These are phyloP conservation scores for Xylariaceae sp. DNA, from an alignment of 2,329 filamentous ascomycete genomes.

Conservation along the genomic window DNA sequence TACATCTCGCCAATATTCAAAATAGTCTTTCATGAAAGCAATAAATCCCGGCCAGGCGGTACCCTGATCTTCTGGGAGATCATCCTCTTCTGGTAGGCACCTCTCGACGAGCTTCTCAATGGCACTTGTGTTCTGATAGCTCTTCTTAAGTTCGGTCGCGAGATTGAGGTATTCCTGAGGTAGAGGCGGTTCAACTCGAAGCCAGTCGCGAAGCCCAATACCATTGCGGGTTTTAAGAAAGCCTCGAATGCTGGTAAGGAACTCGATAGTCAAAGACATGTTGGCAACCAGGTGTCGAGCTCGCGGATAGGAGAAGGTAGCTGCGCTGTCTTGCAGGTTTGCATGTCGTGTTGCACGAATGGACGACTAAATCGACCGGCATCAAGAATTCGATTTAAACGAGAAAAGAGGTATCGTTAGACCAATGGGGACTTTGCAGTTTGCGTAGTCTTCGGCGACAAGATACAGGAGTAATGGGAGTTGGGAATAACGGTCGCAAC, in stretches of 20 bases:
- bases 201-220: conserved; percentile 68
- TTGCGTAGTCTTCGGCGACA: too few species aligned
- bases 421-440: too few species aligned
- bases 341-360: conserved; percentile 17
- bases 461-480: too few species aligned
- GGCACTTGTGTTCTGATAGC: conserved; percentile 59
- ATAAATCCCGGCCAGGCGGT: conserved; percentile 78
- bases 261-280: conserved; percentile 71
- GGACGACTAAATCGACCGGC: background rate
- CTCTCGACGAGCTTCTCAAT: conserved; percentile 69
- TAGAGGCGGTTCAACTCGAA: conserved; percentile 76
- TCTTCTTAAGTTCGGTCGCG: conserved; percentile 67
- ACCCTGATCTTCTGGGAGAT: conserved; percentile 67
- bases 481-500: too few species aligned
- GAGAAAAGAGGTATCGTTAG: too few species aligned
- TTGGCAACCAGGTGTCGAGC: conserved; percentile 22
- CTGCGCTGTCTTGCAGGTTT: conserved; percentile 1
- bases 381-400: background rate
- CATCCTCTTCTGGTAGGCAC: conserved; percentile 68
- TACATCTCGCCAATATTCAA: conserved; percentile 81
- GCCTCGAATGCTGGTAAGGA: conserved; percentile 67
- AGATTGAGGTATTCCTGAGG: conserved; percentile 71
- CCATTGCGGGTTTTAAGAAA: conserved; percentile 70
- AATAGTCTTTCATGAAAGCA: conserved; percentile 80
- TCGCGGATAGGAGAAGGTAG: conserved; percentile 7